phyloP scores from a whole-genome alignment of 2,329 filamentous ascomycete genomes.

The Clarireedia homoeocarpa region DNA sequence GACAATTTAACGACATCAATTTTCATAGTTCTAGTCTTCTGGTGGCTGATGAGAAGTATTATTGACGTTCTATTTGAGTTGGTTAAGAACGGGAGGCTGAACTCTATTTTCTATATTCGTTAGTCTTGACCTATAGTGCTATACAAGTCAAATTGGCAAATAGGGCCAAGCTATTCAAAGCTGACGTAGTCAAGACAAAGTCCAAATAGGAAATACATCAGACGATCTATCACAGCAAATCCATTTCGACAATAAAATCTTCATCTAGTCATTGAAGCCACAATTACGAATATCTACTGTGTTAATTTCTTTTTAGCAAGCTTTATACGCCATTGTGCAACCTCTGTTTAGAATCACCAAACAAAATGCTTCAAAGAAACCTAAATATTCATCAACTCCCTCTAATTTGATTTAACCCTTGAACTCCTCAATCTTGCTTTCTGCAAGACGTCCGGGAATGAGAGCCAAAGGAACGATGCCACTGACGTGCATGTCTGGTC shows the following conservation, averaged over 20 bases:
- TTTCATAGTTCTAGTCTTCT: too few relatives aligned
- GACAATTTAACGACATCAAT: too few relatives aligned
- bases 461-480: constrained; percentile 94
- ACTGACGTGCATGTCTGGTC: constrained; percentile 79
- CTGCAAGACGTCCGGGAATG: constrained; percentile 54
- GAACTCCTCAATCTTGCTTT: constrained; percentile 54
- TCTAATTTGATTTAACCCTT: constrained; percentile 19
- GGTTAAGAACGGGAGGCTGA: too few relatives aligned
- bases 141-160: too few relatives aligned
- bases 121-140: too few relatives aligned
- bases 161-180: too few relatives aligned
- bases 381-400: constrained; percentile 15
- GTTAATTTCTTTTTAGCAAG: constrained; percentile 20
- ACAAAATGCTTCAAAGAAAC: constrained; percentile 19
- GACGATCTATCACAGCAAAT: background rate
- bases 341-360: constrained; percentile 9
- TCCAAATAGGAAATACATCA: background rate
- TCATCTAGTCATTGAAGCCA: constrained; percentile 2
- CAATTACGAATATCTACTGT: constrained; percentile 28
- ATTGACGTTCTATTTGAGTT: too few relatives aligned
- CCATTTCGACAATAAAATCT: background rate
- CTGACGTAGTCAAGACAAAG: too few relatives aligned
- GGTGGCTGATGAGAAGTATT: too few relatives aligned
- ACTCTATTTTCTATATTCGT: too few relatives aligned
- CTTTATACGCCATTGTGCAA: constrained; percentile 22